Evolutionary conservation across 2,329 filamentous ascomycete genomes (phyloP).

Genomic region (Achaetomium macrosporum): DNA sequence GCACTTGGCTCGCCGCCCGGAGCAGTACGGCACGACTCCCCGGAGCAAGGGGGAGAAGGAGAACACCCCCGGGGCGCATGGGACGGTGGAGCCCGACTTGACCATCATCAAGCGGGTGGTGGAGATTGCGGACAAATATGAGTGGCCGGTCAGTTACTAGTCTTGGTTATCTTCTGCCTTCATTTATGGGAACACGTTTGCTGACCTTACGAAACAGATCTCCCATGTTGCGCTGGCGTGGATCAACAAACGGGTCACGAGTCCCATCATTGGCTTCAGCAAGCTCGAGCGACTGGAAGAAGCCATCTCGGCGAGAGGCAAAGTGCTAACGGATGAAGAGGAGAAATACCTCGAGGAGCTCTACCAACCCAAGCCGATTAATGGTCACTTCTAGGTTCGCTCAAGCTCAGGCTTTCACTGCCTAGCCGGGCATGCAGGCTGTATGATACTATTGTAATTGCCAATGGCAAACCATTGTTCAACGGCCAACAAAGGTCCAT

Average conservation of each 20-base stretch:
- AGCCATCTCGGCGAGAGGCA: slow-evolving; percentile 42
- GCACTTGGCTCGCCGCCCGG: slow-evolving; percentile 31
- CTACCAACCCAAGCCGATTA: slow-evolving; percentile 48
- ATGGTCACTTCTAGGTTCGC: slow-evolving; percentile 29
- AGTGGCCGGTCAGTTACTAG: slow-evolving; percentile 27
- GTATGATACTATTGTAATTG: neutral
- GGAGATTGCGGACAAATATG: slow-evolving; percentile 27
- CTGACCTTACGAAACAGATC: slow-evolving; percentile 41
- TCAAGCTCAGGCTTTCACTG: no score
- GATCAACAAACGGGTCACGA: slow-evolving; percentile 48
- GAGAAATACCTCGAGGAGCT: slow-evolving; percentile 56
- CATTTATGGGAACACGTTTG: neutral
- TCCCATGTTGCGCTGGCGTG: slow-evolving; percentile 60
- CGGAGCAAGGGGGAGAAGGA: slow-evolving; percentile 32
- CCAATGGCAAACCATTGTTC: neutral
- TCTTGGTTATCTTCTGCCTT: neutral
- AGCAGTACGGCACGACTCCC: slow-evolving; percentile 25
- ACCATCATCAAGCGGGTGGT: slow-evolving; percentile 27
- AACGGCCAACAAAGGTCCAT: slow-evolving; percentile 16
- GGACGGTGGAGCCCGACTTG: slow-evolving; percentile 31
- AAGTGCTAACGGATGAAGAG: slow-evolving; percentile 52
- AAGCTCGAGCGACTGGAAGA: slow-evolving; percentile 57
- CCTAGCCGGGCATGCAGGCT: no score
- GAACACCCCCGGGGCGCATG: slow-evolving; percentile 25
- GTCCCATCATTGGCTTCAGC: slow-evolving; percentile 57